Evolutionary conservation across 2,329 filamentous ascomycete species (phyloP).

Genomic region (Aspergillus ochraceus): DNA sequence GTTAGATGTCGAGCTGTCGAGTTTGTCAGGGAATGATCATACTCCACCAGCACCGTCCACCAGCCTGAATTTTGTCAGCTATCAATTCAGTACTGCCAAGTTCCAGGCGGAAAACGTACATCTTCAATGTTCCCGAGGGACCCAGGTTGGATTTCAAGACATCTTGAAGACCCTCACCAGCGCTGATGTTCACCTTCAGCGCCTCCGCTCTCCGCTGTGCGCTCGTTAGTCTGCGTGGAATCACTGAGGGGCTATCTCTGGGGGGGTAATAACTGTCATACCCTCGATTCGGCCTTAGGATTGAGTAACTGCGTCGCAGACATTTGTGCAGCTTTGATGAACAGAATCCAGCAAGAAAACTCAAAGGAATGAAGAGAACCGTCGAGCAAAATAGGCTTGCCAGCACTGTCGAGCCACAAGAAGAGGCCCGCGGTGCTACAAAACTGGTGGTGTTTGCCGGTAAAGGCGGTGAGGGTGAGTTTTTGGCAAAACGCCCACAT

Average conservation of each 20-base stretch:
- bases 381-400: conserved; percentile 21
- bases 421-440: conserved; percentile 25
- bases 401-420: conserved; percentile 22
- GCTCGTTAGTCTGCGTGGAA: conserved; percentile 44
- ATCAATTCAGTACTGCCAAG: conserved; percentile 4
- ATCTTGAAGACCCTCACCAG: conserved; percentile 89
- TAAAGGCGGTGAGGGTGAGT: conserved; percentile 36
- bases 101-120: conserved; percentile 55
- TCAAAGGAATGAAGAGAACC: conserved; percentile 11
- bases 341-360: conserved; percentile 23
- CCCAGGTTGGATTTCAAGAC: conserved; percentile 96
- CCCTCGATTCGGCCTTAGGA: conserved; percentile 96
- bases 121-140: conserved; percentile 92
- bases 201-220: conserved; percentile 90
- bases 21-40: conserved; percentile 29
- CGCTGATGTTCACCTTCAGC: conserved; percentile 92
- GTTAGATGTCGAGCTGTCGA: conserved; percentile 17
- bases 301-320: conserved; percentile 98
- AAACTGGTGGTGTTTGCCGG: conserved; percentile 28
- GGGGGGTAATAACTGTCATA: conserved; percentile 48
- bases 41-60: conserved; percentile 63
- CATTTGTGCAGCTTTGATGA: conserved; percentile 57
- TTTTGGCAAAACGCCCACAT: conserved; percentile 46
- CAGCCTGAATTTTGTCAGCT: conserved; percentile 48
- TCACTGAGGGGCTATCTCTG: conserved; percentile 33